Percentiles rank a stretch among this genome's conserved stretches.
Conservation (phyloP, 2,329 filamentous ascomycete species). For the Nectriaceae sp. region DNA sequence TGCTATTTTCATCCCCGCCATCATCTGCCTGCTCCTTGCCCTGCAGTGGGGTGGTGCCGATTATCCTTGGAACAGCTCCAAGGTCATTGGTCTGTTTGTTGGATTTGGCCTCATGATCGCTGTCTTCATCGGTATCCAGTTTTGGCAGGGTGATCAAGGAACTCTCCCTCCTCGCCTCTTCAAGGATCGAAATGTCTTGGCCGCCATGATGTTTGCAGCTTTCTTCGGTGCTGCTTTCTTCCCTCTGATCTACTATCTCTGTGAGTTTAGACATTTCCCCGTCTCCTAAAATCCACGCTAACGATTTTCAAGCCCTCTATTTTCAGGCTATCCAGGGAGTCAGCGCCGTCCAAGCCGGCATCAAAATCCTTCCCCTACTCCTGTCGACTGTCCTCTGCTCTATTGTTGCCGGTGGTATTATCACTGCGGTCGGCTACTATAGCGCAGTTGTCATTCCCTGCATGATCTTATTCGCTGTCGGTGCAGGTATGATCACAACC, state of each 20-base stretch:
- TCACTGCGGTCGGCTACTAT: conserved; percentile 46
- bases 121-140: conserved; percentile 50
- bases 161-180: conserved; percentile 51
- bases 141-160: conserved; percentile 43
- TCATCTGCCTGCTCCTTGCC: conserved; percentile 56
- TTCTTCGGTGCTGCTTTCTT: conserved; percentile 56
- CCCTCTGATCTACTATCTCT: conserved; percentile 54
- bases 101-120: conserved; percentile 47
- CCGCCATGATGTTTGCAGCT: conserved; percentile 46
- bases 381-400: conserved; percentile 52
- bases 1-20: conserved; percentile 51
- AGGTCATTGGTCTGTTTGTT: conserved; percentile 53
- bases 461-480: conserved; percentile 45
- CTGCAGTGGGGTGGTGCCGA: conserved; percentile 58
- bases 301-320: conserved; percentile 43
- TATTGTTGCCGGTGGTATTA: conserved; percentile 44
- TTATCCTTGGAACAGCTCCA: conserved; percentile 51
- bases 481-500: conserved; percentile 57
- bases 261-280: conserved; percentile 32
- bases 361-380: conserved; percentile 56
- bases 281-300: conserved; percentile 5
- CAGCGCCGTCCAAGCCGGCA: conserved; percentile 54
- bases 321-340: conserved; percentile 57
- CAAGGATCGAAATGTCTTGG: conserved; percentile 42
- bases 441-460: conserved; percentile 42